phyloP scores from a whole-genome alignment of 129 eudicot species.

The Flaveria ramosissima region DNA sequence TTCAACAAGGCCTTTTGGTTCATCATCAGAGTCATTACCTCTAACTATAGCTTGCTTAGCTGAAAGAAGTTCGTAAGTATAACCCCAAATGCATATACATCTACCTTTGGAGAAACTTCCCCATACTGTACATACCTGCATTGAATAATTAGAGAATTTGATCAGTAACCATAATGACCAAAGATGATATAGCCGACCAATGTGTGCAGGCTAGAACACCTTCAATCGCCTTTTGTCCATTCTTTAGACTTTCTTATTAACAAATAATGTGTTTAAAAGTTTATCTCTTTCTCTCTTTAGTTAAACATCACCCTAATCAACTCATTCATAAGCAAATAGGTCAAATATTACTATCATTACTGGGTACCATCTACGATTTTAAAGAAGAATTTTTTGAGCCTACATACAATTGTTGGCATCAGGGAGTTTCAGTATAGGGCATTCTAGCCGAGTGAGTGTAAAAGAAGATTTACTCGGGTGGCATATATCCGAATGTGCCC shows the following conservation, averaged over 20 bases:
- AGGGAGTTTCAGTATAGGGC: background rate
- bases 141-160: slow-evolving; percentile 5
- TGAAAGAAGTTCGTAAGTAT: slow-evolving; percentile 86
- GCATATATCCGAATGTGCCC: slow-evolving; percentile 99
- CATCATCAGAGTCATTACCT: slow-evolving; percentile 41
- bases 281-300: too few species aligned
- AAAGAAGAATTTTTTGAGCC: background rate
- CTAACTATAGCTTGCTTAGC: slow-evolving; percentile 82
- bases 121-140: slow-evolving; percentile 48
- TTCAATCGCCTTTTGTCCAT: too few species aligned
- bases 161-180: background rate
- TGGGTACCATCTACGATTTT: slow-evolving; percentile 6
- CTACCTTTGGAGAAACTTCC: slow-evolving; percentile 77
- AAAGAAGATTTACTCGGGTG: slow-evolving; percentile 81
- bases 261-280: too few species aligned
- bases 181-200: too few species aligned
- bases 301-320: too few species aligned
- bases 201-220: too few species aligned
- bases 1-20: slow-evolving; percentile 73
- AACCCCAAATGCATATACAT: slow-evolving; percentile 93
- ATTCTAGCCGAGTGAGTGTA: background rate
- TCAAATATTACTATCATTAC: too few species aligned
- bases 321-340: too few species aligned
- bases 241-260: too few species aligned
- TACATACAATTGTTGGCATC: slow-evolving; percentile 3